Evolutionary conservation across 805 yeast genomes (phyloP), one percentile per base, ranked within the genome.

Genomic region (Saccharomyces eubayanus): DNA sequence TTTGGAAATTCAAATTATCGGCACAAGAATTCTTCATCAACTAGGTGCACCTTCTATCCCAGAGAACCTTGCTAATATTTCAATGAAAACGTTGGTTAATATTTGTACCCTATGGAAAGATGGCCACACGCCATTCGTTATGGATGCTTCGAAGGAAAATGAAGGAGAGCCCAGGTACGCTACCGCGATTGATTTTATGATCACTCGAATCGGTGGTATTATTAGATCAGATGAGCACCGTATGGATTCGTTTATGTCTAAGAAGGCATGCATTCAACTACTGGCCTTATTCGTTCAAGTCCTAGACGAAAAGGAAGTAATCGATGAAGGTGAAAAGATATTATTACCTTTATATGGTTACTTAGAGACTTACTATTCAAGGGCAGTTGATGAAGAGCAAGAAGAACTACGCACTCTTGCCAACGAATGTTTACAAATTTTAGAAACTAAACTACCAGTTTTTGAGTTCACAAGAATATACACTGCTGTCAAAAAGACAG

Each of bases 11-110:
- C 92, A 87, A 64, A 79, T 80, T 0, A 79, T 87, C 51, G 87
- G 85, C 0, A 79, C 79, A 59, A 78, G 89, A 61, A 71, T 80
- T 40, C 74, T 89, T 55, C 86, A 91, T 62, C 96, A 89, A 73
- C 71, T 92, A 49, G 82, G 86, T 28, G 96, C 97, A 1, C 94
- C 96, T 2, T 69, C 78, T 6, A 75, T 90, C 28, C 71, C 86
- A 3, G 84, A 82, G 51, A 79, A 77, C 0, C 72, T 89, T 53
- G 86, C 87, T 0, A 66, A 75, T 16, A 86, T 84, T 64, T 75
- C 80, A 29, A 82, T 86, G 24, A 87, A 85, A 66, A 84, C 85
- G 56, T 68, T 91, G 57, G 83, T 85, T 1, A 66, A 74, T 40
- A 74, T 89, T 30, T 74, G 84, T 6, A 76, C 77, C 69, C 70